These are phyloP conservation scores for Miscanthus lutarioriparius DNA, from an alignment of 176 grass and related monocot genomes.

Conservation along the genomic window DNA sequence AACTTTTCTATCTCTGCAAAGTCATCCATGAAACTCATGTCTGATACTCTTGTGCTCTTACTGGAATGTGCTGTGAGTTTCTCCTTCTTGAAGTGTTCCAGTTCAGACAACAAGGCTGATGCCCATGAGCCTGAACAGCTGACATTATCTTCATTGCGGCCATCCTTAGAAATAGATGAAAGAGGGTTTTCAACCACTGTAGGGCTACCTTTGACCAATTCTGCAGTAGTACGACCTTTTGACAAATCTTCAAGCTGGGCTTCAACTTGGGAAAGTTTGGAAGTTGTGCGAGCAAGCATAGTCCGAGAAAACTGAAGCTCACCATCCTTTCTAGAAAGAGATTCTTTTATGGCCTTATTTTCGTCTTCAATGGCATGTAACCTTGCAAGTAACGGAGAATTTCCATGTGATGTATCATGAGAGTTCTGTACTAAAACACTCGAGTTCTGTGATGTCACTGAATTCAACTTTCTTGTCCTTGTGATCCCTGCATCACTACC, in stretches of 20 bases:
- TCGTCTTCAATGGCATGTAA: conserved; percentile 65
- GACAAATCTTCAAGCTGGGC: conserved; percentile 60
- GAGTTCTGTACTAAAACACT: conserved; percentile 25
- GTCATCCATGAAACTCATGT: conserved; percentile 98
- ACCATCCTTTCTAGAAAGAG: conserved; percentile 66
- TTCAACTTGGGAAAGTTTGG: conserved; percentile 76
- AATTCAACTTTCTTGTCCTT: conserved; percentile 47
- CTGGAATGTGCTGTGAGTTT: conserved; percentile 62
- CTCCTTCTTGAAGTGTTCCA: conserved; percentile 81
- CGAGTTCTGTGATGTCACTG: conserved; percentile 12
- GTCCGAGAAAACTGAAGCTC: conserved; percentile 64
- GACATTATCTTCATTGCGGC: conserved; percentile 59
- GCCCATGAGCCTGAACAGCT: conserved; percentile 88
- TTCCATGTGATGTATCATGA: conserved; percentile 43
- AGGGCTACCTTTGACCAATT: conserved; percentile 49
- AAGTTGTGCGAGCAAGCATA: conserved; percentile 61
- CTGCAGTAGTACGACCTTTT: conserved; percentile 34
- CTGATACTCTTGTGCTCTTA: conserved; percentile 78
- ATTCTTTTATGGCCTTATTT: conserved; percentile 86
- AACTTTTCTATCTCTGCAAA: conserved; percentile 95
- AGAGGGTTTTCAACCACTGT: conserved; percentile 42
- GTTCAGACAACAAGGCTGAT: conserved; percentile 83
- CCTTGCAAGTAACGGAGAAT: conserved; percentile 63
- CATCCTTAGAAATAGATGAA: conserved; percentile 53
- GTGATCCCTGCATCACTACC: conserved; percentile 24